Conservation (phyloP, 345 rosid species). For the Citropsis articulata region DNA sequence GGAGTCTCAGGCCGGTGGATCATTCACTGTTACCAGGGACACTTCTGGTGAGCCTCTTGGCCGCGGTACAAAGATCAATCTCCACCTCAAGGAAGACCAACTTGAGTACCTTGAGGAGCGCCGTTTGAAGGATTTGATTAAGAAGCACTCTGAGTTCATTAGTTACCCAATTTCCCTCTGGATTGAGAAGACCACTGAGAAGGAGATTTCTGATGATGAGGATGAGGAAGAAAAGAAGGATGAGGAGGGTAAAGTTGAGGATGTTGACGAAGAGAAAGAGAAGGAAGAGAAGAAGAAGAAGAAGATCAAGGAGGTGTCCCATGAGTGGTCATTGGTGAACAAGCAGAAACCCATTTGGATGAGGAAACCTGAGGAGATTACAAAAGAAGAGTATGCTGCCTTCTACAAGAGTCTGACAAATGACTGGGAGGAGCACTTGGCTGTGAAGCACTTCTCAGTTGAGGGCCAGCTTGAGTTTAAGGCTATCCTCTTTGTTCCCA, state of each 20-base stretch:
- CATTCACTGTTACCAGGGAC: slow-evolving; percentile 80
- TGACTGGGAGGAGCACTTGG: slow-evolving; percentile 93
- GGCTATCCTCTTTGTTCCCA: slow-evolving; percentile 85
- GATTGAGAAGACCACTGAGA: slow-evolving; percentile 86
- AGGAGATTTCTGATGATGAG: slow-evolving; percentile 86
- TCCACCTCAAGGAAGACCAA: slow-evolving; percentile 78
- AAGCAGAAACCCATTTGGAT: slow-evolving; percentile 96
- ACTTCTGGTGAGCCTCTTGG: slow-evolving; percentile 69
- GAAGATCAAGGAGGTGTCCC: slow-evolving; percentile 90
- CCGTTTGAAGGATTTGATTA: slow-evolving; percentile 72
- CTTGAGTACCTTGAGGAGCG: slow-evolving; percentile 92
- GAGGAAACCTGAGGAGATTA: slow-evolving; percentile 94
- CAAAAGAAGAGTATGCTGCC: slow-evolving; percentile 85
- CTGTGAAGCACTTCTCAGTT: slow-evolving; percentile 89
- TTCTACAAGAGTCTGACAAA: slow-evolving; percentile 93
- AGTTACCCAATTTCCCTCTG: slow-evolving; percentile 86
- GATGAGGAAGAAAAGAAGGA: slow-evolving; percentile 87
- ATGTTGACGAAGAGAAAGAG: slow-evolving; percentile 69
- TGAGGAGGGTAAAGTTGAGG: slow-evolving; percentile 83
- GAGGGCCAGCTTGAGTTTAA: slow-evolving; percentile 95
- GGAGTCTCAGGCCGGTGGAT: slow-evolving; percentile 96
- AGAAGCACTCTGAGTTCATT: slow-evolving; percentile 96
- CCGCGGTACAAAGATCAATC: slow-evolving; percentile 76
- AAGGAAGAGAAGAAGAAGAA: slow-evolving; percentile 81
- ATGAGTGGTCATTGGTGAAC: slow-evolving; percentile 81